Evolutionary conservation across 257 asterid species (phyloP).

Genomic region (Cordia subcordata): DNA sequence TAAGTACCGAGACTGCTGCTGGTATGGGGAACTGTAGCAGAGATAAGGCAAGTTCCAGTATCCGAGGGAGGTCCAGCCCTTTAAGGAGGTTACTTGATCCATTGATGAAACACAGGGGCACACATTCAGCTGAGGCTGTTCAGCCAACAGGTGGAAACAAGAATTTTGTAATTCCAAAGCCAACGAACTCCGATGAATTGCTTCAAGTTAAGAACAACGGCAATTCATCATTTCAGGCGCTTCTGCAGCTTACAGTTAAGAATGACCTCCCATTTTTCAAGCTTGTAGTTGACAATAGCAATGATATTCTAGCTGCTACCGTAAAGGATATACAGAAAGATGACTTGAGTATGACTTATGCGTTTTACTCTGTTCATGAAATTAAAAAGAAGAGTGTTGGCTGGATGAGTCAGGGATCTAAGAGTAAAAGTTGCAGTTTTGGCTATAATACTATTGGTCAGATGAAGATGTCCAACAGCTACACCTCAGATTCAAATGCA

Average conservation of each 20-base stretch:
- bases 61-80: constrained; percentile 69
- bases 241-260: constrained; percentile 70
- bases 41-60: constrained; percentile 41
- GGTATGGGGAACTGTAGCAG: constrained; percentile 26
- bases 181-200: constrained; percentile 24
- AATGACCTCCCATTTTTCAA: constrained; percentile 73
- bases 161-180: constrained; percentile 20
- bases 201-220: constrained; percentile 37
- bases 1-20: constrained; percentile 27
- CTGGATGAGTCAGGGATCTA: constrained; percentile 80
- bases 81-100: constrained; percentile 85
- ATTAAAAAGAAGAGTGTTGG: constrained; percentile 60
- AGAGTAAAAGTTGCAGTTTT: constrained; percentile 49
- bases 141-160: constrained; percentile 22
- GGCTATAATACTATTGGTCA: constrained; percentile 62
- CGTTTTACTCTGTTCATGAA: constrained; percentile 76
- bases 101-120: constrained; percentile 47
- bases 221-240: constrained; percentile 44
- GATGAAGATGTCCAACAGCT: constrained; percentile 55
- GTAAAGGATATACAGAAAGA: constrained; percentile 47
- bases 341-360: constrained; percentile 46
- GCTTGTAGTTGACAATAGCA: constrained; percentile 65
- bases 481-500: constrained; percentile 14
- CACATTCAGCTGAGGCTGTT: constrained; percentile 35
- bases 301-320: constrained; percentile 73